Base-by-base conservation (phyloP, 306 rosid genomes). In the Vigna angularis region DNA sequence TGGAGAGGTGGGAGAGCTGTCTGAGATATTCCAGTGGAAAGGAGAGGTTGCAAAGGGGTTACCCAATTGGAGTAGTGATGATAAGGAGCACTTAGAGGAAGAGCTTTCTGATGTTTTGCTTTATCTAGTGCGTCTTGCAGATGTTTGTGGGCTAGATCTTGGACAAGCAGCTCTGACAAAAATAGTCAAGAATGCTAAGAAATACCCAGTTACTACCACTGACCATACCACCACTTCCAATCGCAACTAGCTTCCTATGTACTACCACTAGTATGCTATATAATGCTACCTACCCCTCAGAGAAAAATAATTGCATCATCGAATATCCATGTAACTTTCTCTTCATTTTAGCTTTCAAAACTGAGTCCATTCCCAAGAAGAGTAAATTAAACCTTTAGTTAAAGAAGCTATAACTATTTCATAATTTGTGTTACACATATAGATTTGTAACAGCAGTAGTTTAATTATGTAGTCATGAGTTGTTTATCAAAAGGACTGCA, bases 41-140 rank as follows among this genome's bases (percentile, higher is more conserved):
- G 97, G 97, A 24, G 97, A 92, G 83, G 97, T 92, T 15, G 95
- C 83, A 56, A 90, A 81, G 83, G 97, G 97, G 13, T 72, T 92
- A 10, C 97, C 97, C 3, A 79, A 92, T 64, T 92, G 97, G 95
- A 90, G 72, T 20, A 49, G 70, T 55, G 97, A 86, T 71, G 97
- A 92, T 20, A 92, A 86, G 77, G 93, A 90, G 32, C 95, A 92
- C 74, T 71, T 92, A 45, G 93, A 85, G 77, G 97, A 92, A 74
- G 97, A 92, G 80, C 84, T 92, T 44, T 92, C 95, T 2, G 97
- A 92, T 81, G 97, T 92, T 76, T 66, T 90, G 80, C 91, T 90
- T 3, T 92, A 92, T 81, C 77, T 92, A 1, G 83, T 92, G 38
- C 95, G 73, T 1, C 93, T 92, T 28, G 89, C 97, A 28, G 95